A percentile compares a stretch with the other conserved stretches of the same genome.
These are phyloP conservation scores for Candida nemodendra DNA, from an alignment of 805 yeast genomes.

Conservation along the genomic window DNA sequence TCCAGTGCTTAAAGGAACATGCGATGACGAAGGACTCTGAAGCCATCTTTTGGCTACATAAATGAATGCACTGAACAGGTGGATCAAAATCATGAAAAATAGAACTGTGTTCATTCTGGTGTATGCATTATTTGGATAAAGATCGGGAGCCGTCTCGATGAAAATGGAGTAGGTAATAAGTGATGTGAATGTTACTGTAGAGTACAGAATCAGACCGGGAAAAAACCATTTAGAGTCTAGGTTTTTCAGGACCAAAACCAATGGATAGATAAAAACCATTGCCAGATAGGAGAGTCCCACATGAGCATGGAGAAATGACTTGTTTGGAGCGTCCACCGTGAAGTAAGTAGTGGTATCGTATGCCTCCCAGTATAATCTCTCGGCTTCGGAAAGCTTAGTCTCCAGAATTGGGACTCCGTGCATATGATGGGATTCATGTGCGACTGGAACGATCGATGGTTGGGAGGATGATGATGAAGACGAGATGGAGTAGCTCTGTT, in stretches of 20 bases:
- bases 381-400: constrained; percentile 67
- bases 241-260: constrained; percentile 62
- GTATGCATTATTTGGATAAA: constrained; percentile 80
- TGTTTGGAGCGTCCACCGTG: constrained; percentile 49
- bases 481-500: too few relatives aligned
- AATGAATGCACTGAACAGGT: constrained; percentile 53
- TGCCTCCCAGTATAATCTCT: constrained; percentile 70
- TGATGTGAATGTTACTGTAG: constrained; percentile 46
- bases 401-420: constrained; percentile 79
- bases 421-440: constrained; percentile 45
- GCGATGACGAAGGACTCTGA: constrained; percentile 15
- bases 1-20: constrained; percentile 11
- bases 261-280: constrained; percentile 62
- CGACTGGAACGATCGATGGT: constrained; percentile 34
- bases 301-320: constrained; percentile 56
- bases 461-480: constrained; percentile 2
- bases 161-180: constrained; percentile 56
- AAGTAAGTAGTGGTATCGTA: constrained; percentile 79
- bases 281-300: constrained; percentile 42
- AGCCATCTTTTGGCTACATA: constrained; percentile 46
- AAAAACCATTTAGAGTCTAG: constrained; percentile 58
- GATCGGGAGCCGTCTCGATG: constrained; percentile 54
- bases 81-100: constrained; percentile 50
- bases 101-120: constrained; percentile 62
- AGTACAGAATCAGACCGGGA: constrained; percentile 53